phyloP scores from a whole-genome alignment of 306 rosid genomes.

The Cyclanthera cordifolia region DNA sequence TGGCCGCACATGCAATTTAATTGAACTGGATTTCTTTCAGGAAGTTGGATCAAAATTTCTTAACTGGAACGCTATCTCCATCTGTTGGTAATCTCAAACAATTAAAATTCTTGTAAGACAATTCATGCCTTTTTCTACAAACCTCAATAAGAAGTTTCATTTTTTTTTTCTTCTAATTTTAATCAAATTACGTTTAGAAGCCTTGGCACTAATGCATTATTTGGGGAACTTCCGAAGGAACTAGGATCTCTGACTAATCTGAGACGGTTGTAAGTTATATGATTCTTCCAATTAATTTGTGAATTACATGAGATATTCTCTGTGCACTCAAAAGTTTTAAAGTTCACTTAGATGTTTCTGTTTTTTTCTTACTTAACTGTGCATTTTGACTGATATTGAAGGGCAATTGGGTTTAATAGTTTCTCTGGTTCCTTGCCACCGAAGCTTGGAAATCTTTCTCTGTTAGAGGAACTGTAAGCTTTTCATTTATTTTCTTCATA shows the following conservation, averaged over 20 bases:
- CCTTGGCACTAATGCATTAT: conserved; percentile 46
- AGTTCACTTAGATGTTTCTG: too few relatives aligned
- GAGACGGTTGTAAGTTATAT: conserved; percentile 31
- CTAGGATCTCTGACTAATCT: conserved; percentile 45
- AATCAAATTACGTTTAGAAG: conserved; percentile 24
- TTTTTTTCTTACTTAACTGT: background rate
- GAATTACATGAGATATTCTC: background rate
- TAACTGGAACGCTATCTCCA: conserved; percentile 52
- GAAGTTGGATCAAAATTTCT: conserved; percentile 43
- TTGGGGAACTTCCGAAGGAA: conserved; percentile 69
- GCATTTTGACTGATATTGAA: conserved; percentile 20
- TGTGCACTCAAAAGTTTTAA: background rate
- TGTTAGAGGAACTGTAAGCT: conserved; percentile 47
- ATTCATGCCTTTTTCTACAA: background rate
- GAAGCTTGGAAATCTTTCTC: conserved; percentile 49
- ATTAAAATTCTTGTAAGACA: conserved; percentile 55
- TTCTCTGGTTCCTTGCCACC: conserved; percentile 64
- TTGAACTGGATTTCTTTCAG: conserved; percentile 30
- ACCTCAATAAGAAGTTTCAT: background rate
- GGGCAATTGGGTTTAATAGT: conserved; percentile 42
- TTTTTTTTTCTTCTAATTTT: conserved; percentile 7
- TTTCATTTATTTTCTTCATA: background rate
- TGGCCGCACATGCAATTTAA: background rate
- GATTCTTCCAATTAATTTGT: background rate
- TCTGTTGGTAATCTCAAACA: conserved; percentile 53